These are phyloP conservation scores for Yarrowia yakushimensis DNA, from an alignment of 805 yeast genomes.

Conservation along the genomic window DNA sequence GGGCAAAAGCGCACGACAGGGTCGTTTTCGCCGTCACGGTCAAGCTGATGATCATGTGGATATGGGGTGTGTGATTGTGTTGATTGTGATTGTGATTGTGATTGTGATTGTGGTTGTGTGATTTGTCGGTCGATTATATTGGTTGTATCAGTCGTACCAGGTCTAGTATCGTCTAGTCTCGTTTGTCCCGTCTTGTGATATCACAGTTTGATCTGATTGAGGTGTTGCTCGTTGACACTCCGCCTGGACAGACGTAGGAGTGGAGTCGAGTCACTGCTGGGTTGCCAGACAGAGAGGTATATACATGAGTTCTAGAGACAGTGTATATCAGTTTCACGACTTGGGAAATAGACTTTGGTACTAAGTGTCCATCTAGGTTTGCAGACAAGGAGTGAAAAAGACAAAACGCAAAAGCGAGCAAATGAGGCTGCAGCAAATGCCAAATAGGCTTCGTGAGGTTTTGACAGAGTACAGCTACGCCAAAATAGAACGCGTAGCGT, in stretches of 20 bases:
- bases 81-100: too few relatives aligned
- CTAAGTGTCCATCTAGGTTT: neutral
- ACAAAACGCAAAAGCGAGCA: neutral
- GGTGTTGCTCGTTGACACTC: too few relatives aligned
- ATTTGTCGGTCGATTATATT: neutral
- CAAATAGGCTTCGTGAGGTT: too few relatives aligned
- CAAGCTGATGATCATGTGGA: slow-evolving; percentile 14
- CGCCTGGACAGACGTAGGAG: too few relatives aligned
- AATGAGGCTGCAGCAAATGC: too few relatives aligned
- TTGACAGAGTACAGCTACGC: neutral
- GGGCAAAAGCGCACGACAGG: neutral
- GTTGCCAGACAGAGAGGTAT: neutral
- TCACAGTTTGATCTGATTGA: too few relatives aligned
- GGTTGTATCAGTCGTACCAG: neutral
- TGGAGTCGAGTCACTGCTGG: neutral
- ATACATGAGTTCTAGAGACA: slow-evolving; percentile 1
- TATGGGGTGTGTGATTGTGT: neutral
- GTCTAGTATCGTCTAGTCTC: too few relatives aligned
- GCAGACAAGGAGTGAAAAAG: neutral
- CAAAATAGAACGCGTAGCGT: neutral
- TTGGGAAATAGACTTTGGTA: neutral
- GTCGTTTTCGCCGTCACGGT: slow-evolving; percentile 2
- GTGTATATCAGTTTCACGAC: neutral
- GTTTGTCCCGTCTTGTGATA: too few relatives aligned
- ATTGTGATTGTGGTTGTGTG: neutral